A percentile compares a stretch with the other conserved stretches of the same genome.
phyloP scores from a whole-genome alignment of 1,284 basidiomycete genomes.

The Ganoderma leucocontextum region DNA sequence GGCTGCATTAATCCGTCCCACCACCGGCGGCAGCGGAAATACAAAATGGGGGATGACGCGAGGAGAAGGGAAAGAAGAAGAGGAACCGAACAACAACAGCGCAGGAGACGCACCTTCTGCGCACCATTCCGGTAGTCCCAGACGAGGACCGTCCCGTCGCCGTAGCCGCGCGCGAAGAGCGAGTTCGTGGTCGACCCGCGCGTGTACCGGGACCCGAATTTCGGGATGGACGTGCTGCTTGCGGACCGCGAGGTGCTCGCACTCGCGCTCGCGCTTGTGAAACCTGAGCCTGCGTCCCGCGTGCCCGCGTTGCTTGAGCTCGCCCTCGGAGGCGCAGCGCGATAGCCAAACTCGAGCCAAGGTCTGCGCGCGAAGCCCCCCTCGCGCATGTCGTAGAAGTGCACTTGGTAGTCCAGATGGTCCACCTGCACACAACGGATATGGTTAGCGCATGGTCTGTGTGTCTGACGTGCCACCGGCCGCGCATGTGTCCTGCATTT shows the following conservation, averaged over 20 bases:
- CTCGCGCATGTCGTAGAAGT: slow-evolving; percentile 54
- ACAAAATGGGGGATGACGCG: not conserved
- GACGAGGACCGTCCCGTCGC: slow-evolving; percentile 52
- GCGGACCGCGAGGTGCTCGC: slow-evolving; percentile 18
- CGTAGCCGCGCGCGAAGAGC: slow-evolving; percentile 55
- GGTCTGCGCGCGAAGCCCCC: slow-evolving; percentile 49
- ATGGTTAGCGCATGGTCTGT: slow-evolving; percentile 15
- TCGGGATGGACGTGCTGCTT: slow-evolving; percentile 18
- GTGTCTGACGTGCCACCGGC: not conserved
- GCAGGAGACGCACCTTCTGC: slow-evolving; percentile 45
- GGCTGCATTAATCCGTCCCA: not conserved
- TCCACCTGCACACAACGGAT: slow-evolving; percentile 47
- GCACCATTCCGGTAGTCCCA: slow-evolving; percentile 59
- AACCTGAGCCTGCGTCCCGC: not conserved
- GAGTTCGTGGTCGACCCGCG: slow-evolving; percentile 43
- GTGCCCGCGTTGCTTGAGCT: not conserved
- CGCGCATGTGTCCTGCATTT: slow-evolving; percentile 15
- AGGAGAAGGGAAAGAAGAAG: slow-evolving; percentile 11
- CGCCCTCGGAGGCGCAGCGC: slow-evolving; percentile 34
- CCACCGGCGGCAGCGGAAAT: slow-evolving; percentile 13
- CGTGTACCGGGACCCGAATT: slow-evolving; percentile 34
- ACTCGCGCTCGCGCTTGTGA: slow-evolving; percentile 28
- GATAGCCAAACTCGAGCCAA: slow-evolving; percentile 55
- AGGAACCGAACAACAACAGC: not conserved
- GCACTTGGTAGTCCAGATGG: slow-evolving; percentile 56